Evolutionary conservation across 1,139 yeast genomes (phyloP), one percentile per base, ranked within the genome.

Genomic region (Candida smagusa): DNA sequence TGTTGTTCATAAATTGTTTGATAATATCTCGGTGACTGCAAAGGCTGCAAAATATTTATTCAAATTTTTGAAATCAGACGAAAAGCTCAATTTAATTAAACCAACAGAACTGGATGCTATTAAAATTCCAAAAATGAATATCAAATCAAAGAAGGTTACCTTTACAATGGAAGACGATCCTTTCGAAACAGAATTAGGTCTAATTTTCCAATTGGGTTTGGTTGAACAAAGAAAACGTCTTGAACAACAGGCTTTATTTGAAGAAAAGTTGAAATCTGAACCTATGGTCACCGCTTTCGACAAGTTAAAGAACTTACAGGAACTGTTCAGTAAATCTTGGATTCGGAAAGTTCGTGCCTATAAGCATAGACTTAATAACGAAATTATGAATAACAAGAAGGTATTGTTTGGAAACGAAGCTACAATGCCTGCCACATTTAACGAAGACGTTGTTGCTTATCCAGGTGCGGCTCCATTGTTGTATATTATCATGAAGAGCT

Each of bases 141-240:
- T 88, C 9, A 65, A 57, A 36, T 61, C 89, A 0, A 63, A 68
- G 5, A 63, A 65, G 22, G 50, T 86, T 6, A 52, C 72, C 2
- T 63, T 83, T 34, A 53, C 63, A 8, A 65, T 83, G 61, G 88
- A 81, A 42, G 96, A 89, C 60, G 96, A 90, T 59, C 88, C 94
- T 5, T 88, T 92, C 56, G 98, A 90, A 59, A 62, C 84, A 2
- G 84, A 88, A 48, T 61, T 90, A 40, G 78, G 77, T 30, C 74
- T 84, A 74, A 81, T 86, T 21, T 86, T 77, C 58, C 92, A 85
- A 52, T 72, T 87, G 25, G 96, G 96, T 2, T 47, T 73, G 36
- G 61, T 76, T 4, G 97, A 88, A 52, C 95, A 86, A 53, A 66
- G 75, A 40, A 69, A 74, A 41, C 65, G 97, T 37, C 42, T 77